Conservation (phyloP, 345 rosid species). For the Clausena lansium region DNA sequence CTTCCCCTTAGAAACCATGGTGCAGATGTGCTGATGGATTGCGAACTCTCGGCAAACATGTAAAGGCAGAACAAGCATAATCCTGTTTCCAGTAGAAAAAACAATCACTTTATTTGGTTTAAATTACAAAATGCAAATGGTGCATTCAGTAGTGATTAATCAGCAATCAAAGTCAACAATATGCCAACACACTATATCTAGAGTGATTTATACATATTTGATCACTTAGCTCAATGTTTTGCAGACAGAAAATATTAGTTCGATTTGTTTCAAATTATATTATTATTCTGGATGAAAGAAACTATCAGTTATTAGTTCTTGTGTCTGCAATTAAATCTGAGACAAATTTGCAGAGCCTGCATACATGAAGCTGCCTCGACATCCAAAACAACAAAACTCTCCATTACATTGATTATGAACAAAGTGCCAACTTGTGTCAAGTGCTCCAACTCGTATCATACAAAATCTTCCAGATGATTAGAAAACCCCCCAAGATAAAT, state of each 20-base stretch:
- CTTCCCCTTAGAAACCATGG: conserved; percentile 41
- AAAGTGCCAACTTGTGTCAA: neutral
- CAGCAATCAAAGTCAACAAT: neutral
- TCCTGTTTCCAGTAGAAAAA: conserved; percentile 41
- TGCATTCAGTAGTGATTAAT: neutral
- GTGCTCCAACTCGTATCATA: neutral
- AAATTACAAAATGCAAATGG: neutral
- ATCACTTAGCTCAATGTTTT: neutral
- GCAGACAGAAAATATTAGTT: neutral
- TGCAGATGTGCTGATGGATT: conserved; percentile 34
- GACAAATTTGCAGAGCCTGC: neutral
- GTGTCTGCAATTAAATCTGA: neutral
- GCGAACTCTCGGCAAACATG: conserved; percentile 59
- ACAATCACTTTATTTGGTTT: neutral
- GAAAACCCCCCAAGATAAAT: neutral
- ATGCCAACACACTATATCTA: neutral
- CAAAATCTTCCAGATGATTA: neutral
- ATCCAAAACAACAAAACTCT: neutral
- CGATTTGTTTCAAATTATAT: neutral
- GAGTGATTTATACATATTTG: neutral
- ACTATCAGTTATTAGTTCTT: neutral
- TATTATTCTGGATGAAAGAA: neutral
- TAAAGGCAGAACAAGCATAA: conserved; percentile 78
- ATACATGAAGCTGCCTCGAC: neutral
- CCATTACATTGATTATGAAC: neutral